A percentile compares a stretch with the other conserved stretches of the same genome.
Evolutionary conservation across 306 rosid genomes (phyloP).

Genomic region (Acacia confusa): DNA sequence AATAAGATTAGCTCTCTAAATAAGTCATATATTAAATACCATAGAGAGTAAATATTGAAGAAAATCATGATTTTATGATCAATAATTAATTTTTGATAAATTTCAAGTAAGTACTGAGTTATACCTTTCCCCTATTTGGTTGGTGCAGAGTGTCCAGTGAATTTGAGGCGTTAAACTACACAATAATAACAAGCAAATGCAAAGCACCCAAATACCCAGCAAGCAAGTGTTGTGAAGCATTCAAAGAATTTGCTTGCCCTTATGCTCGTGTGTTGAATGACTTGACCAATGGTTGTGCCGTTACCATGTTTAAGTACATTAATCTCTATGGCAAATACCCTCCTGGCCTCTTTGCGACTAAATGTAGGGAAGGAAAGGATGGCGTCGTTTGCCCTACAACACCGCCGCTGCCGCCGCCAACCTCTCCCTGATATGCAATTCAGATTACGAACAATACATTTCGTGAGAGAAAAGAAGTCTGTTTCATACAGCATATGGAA

Average conservation of each 20-base stretch:
- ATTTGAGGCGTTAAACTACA: slow-evolving; percentile 58
- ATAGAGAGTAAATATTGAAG: too few species aligned
- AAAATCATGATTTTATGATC: too few species aligned
- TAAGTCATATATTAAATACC: too few species aligned
- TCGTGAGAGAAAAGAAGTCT: too few species aligned
- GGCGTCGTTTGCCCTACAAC: background rate
- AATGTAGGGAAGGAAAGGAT: background rate
- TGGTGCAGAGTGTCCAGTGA: slow-evolving; percentile 84
- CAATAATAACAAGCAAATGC: background rate
- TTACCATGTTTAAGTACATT: background rate
- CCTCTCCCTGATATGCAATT: background rate
- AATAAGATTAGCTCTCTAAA: too few species aligned
- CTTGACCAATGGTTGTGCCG: background rate
- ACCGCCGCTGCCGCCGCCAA: background rate
- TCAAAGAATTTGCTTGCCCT: background rate
- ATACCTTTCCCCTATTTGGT: background rate
- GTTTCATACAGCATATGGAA: too few species aligned
- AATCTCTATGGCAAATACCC: background rate
- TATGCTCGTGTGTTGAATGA: background rate
- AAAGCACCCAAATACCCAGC: background rate
- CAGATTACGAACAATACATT: too few species aligned
- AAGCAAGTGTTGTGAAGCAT: background rate
- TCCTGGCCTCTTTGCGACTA: background rate
- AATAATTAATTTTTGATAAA: too few species aligned
- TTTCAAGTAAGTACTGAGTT: too few species aligned